These are phyloP conservation scores for Xerocomellus amylosporus DNA, from an alignment of 768 basidiomycete genomes.

Conservation along the genomic window DNA sequence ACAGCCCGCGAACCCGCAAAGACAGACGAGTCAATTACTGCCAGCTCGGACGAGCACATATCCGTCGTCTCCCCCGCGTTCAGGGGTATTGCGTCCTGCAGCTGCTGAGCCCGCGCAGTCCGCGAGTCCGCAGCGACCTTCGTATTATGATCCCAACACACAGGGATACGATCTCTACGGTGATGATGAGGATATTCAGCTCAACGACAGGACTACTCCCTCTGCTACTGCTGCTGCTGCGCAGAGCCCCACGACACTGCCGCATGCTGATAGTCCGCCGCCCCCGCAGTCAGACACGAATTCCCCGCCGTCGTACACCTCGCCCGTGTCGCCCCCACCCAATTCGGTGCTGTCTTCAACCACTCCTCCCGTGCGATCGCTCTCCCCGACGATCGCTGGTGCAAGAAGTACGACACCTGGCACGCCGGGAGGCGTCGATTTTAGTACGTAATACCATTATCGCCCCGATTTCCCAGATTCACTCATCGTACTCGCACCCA, in stretches of 20 bases:
- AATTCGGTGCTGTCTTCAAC: background rate
- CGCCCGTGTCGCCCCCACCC: constrained; percentile 4
- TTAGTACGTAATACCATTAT: constrained; percentile 23
- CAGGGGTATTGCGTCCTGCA: constrained; percentile 1
- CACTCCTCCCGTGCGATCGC: constrained; percentile 1
- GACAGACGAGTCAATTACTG: constrained; percentile 6
- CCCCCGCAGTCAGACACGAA: background rate
- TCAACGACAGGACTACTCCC: constrained; percentile 3
- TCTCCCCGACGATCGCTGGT: constrained; percentile 9
- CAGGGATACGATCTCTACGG: constrained; percentile 29
- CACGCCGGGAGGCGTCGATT: constrained; percentile 28
- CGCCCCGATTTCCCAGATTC: no score
- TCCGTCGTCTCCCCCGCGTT: constrained; percentile 13
- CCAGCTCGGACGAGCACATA: constrained; percentile 8
- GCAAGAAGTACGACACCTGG: constrained; percentile 14
- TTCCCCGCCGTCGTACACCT: constrained; percentile 3
- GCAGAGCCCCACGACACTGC: background rate
- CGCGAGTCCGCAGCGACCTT: constrained; percentile 16
- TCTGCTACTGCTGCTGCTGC: background rate
- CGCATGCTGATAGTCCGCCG: background rate
- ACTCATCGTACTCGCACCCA: background rate
- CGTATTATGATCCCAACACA: constrained; percentile 38
- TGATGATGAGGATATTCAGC: constrained; percentile 13
- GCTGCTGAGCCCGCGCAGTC: background rate
- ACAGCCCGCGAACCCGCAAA: background rate